phyloP scores from a whole-genome alignment of 352 stramenopile genomes.

The Pythium sukuiense region DNA sequence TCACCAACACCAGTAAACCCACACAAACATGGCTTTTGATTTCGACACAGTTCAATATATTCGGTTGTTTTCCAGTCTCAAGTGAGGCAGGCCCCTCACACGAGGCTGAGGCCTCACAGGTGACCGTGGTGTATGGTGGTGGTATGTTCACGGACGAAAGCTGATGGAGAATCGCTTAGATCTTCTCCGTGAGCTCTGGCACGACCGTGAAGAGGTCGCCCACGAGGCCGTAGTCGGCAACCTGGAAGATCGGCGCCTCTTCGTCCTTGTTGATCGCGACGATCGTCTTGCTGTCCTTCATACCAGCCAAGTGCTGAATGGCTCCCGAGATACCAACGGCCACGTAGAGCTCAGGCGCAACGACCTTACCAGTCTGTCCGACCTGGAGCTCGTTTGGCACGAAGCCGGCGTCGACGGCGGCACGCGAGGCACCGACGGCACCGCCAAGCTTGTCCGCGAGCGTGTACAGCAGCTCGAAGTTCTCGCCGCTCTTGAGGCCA shows the following conservation, averaged over 20 bases:
- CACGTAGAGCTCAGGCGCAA: conserved; percentile 97
- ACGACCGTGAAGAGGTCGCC: conserved; percentile 97
- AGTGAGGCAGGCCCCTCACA: not conserved
- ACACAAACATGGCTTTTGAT: not conserved
- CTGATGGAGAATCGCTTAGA: conserved; percentile 53
- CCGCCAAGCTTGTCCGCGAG: conserved; percentile 98
- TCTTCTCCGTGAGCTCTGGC: conserved; percentile 97
- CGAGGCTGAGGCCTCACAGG: too few relatives aligned
- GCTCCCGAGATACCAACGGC: conserved; percentile 97
- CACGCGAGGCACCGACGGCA: conserved; percentile 96
- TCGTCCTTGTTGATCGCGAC: conserved; percentile 99
- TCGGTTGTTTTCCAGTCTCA: not conserved
- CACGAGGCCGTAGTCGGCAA: conserved; percentile 98
- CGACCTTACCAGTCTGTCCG: conserved; percentile 99
- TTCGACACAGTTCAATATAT: conserved; percentile 9
- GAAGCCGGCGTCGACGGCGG: conserved; percentile 98
- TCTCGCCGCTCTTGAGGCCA: conserved; percentile 97
- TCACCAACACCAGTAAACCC: not conserved
- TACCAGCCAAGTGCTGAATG: conserved; percentile 99
- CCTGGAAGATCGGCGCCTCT: conserved; percentile 99
- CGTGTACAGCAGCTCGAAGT: conserved; percentile 97
- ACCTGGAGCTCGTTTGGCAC: conserved; percentile 99
- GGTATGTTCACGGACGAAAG: not conserved
- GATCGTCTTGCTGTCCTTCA: conserved; percentile 99
- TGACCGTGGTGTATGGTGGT: not conserved